phyloP scores from a whole-genome alignment of 371 early-diverging fungal genomes.

The Mortierella sp. region DNA sequence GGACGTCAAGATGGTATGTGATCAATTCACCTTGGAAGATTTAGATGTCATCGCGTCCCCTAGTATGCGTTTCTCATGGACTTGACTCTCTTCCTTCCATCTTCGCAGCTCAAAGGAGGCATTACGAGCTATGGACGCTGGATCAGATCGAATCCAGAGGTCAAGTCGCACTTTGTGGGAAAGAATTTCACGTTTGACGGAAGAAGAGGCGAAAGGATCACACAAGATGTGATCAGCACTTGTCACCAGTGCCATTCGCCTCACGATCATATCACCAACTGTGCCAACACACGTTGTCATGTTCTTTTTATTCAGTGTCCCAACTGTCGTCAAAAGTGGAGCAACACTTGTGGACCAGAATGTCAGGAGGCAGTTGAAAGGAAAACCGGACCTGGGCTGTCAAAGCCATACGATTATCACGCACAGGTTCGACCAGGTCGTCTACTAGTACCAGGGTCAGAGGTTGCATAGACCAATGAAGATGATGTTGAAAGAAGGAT shows the following conservation, averaged over 20 bases:
- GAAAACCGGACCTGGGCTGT: slow-evolving; percentile 24
- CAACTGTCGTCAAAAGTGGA: slow-evolving; percentile 63
- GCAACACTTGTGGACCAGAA: slow-evolving; percentile 70
- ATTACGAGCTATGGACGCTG: slow-evolving; percentile 80
- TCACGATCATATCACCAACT: slow-evolving; percentile 76
- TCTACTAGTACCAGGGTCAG: background rate
- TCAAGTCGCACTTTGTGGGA: slow-evolving; percentile 70
- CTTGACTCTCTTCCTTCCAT: background rate
- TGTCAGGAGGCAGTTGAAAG: slow-evolving; percentile 60
- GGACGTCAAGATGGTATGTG: slow-evolving; percentile 70
- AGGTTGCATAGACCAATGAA: slow-evolving; percentile 30
- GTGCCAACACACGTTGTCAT: slow-evolving; percentile 74
- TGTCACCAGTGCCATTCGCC: slow-evolving; percentile 77
- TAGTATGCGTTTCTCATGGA: too few relatives aligned
- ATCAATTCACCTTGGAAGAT: background rate
- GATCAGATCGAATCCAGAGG: slow-evolving; percentile 49
- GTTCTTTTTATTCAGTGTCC: slow-evolving; percentile 79
- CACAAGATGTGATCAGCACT: slow-evolving; percentile 66
- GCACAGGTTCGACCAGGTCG: slow-evolving; percentile 59
- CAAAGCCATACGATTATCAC: slow-evolving; percentile 61
- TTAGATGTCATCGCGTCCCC: background rate
- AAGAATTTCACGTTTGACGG: slow-evolving; percentile 87
- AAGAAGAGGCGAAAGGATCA: slow-evolving; percentile 77
- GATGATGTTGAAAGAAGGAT: background rate
- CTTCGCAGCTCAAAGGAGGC: slow-evolving; percentile 74